phyloP scores from a whole-genome alignment of 176 grass and related monocot species.

The Triticum timopheevii region DNA sequence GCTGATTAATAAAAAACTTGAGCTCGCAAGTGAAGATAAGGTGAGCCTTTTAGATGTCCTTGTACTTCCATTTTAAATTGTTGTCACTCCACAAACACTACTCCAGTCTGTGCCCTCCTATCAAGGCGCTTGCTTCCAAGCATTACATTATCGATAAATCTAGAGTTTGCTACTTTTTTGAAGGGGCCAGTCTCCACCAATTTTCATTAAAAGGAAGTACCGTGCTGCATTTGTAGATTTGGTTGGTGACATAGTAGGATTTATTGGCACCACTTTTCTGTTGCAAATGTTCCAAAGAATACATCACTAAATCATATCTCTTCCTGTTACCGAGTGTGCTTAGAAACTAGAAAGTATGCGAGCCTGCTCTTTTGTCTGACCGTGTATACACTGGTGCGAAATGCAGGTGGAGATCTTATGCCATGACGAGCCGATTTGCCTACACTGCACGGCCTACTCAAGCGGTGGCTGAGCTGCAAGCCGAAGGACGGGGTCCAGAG shows the following conservation, averaged over 20 bases:
- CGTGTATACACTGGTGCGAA: too few species aligned
- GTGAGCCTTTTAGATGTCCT: too few species aligned
- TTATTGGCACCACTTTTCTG: neutral
- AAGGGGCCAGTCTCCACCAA: neutral
- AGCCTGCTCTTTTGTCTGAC: neutral
- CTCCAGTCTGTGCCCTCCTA: neutral
- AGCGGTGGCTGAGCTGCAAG: too few species aligned
- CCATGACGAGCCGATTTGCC: too few species aligned
- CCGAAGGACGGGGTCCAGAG: too few species aligned
- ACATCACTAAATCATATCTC: neutral
- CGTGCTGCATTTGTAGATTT: neutral
- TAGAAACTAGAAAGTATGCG: neutral
- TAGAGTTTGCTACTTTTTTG: neutral
- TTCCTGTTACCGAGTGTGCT: neutral
- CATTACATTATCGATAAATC: conserved; percentile 1
- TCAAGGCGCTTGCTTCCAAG: neutral
- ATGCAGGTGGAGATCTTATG: too few species aligned
- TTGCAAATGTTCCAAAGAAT: neutral
- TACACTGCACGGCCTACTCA: too few species aligned
- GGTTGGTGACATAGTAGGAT: neutral
- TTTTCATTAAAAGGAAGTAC: neutral
- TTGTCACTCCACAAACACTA: neutral
- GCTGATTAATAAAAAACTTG: too few species aligned
- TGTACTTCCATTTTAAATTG: too few species aligned
- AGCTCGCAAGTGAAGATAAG: too few species aligned